Base-by-base conservation (phyloP, 1,284 basidiomycete genomes). In the Laetiporus sulphureus region DNA sequence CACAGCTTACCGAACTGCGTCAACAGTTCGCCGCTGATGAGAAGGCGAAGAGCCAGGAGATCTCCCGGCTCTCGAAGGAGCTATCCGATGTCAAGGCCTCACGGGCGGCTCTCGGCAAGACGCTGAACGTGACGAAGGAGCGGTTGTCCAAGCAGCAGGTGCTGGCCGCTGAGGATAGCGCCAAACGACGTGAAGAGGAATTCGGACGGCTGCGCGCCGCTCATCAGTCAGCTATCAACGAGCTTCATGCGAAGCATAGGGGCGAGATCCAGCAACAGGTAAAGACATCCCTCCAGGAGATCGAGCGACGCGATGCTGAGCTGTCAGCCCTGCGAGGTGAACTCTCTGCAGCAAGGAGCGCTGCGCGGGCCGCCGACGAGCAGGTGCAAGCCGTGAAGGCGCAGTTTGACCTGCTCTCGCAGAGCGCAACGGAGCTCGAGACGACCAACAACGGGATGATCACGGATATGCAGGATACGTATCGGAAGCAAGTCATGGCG, bases 91-190 rank as follows among this genome's bases (percentile, higher is more conserved):
- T 53, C 29, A 78, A 79, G 46, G 83, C 86, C 42, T 83, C 89
- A 47, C 65, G 82, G 34, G 60, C 64, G 32, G 75, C 75, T 10
- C 60, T 74, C 22, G 75, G 68, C 12, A 77, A 82, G 48, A 73
- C 74, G 59, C 72, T 83, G 51, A 63, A 61, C 41, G 67, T 79
- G 21, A 83, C 80, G n/a, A 84, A 83, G 54, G 75, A 77, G 8
- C 78, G 82, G 53, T 74, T 86, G 61, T 76, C 77, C 13, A 69
- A 73, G 41, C 80, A 78, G 51, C 84, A 91, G 52, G 54, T 65
- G 35, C 69, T 63, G 42, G 86, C 91, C 59, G 69, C 89, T 18
- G 77, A 87, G 61, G 80, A 80, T 49, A 75, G 73, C 19, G 83
- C 82, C 1, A 71, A 74, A 55, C 63, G 64, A 24, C 81, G 83